phyloP scores from a whole-genome alignment of 1,139 yeast species.

The Suhomyces bokatorum region DNA sequence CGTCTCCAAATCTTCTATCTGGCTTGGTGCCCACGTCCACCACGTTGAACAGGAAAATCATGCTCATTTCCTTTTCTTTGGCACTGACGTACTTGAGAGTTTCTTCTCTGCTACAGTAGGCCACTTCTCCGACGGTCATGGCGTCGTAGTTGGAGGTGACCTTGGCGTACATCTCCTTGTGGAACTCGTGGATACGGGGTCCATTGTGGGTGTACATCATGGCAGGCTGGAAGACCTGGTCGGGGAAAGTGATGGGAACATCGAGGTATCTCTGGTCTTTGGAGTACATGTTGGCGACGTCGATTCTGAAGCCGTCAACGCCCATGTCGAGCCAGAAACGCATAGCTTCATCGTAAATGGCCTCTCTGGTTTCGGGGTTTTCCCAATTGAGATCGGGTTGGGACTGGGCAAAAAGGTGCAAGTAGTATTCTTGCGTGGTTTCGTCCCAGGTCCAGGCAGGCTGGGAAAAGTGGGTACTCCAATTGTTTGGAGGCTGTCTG shows the following conservation, averaged over 20 bases:
- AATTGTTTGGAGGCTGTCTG: constrained; percentile 57
- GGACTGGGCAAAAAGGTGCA: constrained; percentile 50
- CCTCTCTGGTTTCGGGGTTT: constrained; percentile 49
- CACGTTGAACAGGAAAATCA: constrained; percentile 52
- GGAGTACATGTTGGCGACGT: constrained; percentile 54
- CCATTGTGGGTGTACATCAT: constrained; percentile 39
- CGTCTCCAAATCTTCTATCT: constrained; percentile 33
- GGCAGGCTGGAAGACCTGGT: constrained; percentile 42
- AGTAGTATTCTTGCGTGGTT: constrained; percentile 51
- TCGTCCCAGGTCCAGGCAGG: constrained; percentile 61
- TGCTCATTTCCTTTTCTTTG: constrained; percentile 49
- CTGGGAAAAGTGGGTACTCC: constrained; percentile 54
- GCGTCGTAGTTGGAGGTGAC: constrained; percentile 51
- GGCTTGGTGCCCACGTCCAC: constrained; percentile 44
- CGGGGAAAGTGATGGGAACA: constrained; percentile 48
- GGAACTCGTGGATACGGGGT: constrained; percentile 58
- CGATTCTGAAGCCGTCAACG: constrained; percentile 60
- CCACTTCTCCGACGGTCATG: constrained; percentile 61
- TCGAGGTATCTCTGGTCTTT: constrained; percentile 50
- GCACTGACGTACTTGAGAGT: constrained; percentile 52
- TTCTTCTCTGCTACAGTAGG: constrained; percentile 42
- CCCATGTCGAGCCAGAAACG: constrained; percentile 58
- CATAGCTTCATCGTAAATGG: constrained; percentile 51
- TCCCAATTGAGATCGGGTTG: constrained; percentile 68
- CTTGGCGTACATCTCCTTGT: constrained; percentile 50